Percentiles rank a stretch among this genome's conserved stretches.
Conservation (phyloP, 352 stramenopile genomes). For the Pythium volutum region DNA sequence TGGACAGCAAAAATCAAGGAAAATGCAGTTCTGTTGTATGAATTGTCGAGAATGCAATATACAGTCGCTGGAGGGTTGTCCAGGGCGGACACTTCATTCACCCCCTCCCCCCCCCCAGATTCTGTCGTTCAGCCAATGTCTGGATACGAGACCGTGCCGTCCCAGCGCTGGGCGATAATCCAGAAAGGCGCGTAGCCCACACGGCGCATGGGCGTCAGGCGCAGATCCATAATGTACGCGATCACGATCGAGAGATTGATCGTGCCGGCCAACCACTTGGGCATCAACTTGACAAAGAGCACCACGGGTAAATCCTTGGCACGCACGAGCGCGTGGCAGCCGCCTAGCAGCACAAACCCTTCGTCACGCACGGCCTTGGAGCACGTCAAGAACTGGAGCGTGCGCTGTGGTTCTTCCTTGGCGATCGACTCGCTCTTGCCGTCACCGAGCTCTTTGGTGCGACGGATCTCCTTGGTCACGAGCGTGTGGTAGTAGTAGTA, state of each 20-base stretch:
- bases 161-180: slow-evolving; percentile 28
- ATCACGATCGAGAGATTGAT: slow-evolving; percentile 34
- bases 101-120: too few relatives aligned
- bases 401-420: background rate
- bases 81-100: too few relatives aligned
- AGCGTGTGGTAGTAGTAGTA: slow-evolving; percentile 47
- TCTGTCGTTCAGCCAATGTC: slow-evolving; percentile 32
- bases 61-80: too few relatives aligned
- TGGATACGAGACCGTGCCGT: slow-evolving; percentile 33
- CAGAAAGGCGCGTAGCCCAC: slow-evolving; percentile 29
- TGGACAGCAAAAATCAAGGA: too few relatives aligned
- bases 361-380: slow-evolving; percentile 35
- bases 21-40: too few relatives aligned
- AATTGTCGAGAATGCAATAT: too few relatives aligned
- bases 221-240: slow-evolving; percentile 30
- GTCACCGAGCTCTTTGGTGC: background rate
- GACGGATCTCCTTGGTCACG: slow-evolving; percentile 20
- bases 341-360: slow-evolving; percentile 34
- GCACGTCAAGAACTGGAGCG: slow-evolving; percentile 30
- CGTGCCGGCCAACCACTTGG: slow-evolving; percentile 23
- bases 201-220: slow-evolving; percentile 29
- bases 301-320: slow-evolving; percentile 37
- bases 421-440: background rate
- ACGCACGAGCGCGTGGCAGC: slow-evolving; percentile 33
- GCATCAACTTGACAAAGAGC: slow-evolving; percentile 34